Conservation (phyloP, 2,329 filamentous ascomycete genomes). For the Monosporascus ibericus region DNA sequence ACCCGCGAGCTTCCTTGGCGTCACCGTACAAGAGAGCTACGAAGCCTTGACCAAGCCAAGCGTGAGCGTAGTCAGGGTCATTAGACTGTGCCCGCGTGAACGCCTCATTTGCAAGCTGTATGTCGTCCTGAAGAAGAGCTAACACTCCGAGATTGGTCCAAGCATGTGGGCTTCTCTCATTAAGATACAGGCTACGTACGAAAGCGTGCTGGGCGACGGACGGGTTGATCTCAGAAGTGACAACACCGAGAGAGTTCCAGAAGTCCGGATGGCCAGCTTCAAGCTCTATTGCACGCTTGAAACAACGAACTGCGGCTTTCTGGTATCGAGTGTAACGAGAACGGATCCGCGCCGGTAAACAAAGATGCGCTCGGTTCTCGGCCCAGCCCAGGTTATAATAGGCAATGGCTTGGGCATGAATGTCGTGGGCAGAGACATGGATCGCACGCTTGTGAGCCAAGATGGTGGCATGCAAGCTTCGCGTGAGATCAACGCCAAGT, state of each 20-base stretch:
- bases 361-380: slow-evolving; percentile 74
- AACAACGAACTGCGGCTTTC: slow-evolving; percentile 78
- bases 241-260: slow-evolving; percentile 93
- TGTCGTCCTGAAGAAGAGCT: slow-evolving; percentile 77
- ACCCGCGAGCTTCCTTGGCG: slow-evolving; percentile 66
- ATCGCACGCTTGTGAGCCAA: slow-evolving; percentile 85
- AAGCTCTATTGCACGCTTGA: slow-evolving; percentile 92
- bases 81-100: slow-evolving; percentile 89
- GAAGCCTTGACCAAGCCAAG: slow-evolving; percentile 90
- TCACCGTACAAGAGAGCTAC: slow-evolving; percentile 75
- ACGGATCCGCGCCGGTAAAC: slow-evolving; percentile 45
- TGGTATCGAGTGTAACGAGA: slow-evolving; percentile 63
- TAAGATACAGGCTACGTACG: slow-evolving; percentile 84
- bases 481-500: slow-evolving; percentile 44
- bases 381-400: slow-evolving; percentile 97
- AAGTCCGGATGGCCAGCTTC: slow-evolving; percentile 93
- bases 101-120: slow-evolving; percentile 79
- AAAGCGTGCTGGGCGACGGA: slow-evolving; percentile 90
- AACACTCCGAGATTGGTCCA: slow-evolving; percentile 92
- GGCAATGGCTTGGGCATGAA: slow-evolving; percentile 87
- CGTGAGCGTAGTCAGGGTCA: slow-evolving; percentile 87
- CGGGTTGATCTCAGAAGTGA: slow-evolving; percentile 78
- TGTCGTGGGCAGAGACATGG: slow-evolving; percentile 62
- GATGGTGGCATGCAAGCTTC: slow-evolving; percentile 65
- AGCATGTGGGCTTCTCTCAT: slow-evolving; percentile 74